Evolutionary conservation across 495 filamentous ascomycete species (phyloP).

Genomic region (Tuber borchii): DNA sequence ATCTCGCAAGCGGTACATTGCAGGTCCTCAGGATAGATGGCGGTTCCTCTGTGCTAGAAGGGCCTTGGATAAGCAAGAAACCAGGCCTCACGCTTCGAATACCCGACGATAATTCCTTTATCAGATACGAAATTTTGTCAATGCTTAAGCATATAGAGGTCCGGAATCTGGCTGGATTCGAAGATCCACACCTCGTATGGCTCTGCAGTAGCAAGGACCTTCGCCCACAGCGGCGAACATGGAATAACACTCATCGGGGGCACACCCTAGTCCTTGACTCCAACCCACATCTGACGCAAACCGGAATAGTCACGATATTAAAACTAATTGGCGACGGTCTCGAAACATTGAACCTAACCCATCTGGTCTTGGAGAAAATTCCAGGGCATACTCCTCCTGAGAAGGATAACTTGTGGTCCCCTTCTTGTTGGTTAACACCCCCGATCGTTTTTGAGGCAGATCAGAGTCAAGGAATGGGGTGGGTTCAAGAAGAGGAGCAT

Average conservation of each 20-base stretch:
- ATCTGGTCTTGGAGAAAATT: neutral
- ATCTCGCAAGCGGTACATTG: conserved; percentile 18
- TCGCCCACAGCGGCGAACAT: neutral
- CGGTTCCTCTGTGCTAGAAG: neutral
- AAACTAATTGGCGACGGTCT: neutral
- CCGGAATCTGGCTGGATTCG: conserved; percentile 17
- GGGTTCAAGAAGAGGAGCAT: neutral
- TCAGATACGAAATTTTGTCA: conserved; percentile 9
- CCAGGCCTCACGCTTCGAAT: conserved; percentile 6
- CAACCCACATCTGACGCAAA: conserved; percentile 17
- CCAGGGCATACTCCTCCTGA: neutral
- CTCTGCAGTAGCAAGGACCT: conserved; percentile 12
- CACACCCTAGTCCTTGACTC: conserved; percentile 10
- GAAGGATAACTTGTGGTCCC: neutral
- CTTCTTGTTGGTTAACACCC: neutral
- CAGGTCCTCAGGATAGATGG: conserved; percentile 15
- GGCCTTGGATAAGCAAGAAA: neutral
- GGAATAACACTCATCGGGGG: neutral
- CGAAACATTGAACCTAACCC: neutral
- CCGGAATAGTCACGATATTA: conserved; percentile 7
- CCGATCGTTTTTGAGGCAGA: neutral
- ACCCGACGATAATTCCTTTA: conserved; percentile 20
- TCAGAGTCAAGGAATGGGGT: neutral
- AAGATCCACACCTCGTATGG: conserved; percentile 18
- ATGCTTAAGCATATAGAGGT: conserved; percentile 18